Conservation (phyloP, 257 asterid genomes). For the Verbascum thapsus region DNA sequence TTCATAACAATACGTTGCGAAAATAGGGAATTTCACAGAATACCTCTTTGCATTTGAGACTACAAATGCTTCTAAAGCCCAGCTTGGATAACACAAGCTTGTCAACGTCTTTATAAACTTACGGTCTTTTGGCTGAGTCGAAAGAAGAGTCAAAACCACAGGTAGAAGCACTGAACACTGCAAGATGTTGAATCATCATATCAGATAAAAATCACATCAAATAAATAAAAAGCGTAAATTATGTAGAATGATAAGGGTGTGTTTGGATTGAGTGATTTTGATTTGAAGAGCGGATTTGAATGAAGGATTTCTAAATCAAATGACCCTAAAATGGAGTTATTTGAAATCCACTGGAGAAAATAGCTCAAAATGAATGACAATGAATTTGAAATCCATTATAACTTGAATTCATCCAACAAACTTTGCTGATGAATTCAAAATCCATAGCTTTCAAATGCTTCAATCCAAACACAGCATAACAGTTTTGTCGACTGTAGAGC, state of each 20-base stretch:
- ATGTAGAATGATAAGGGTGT: too few species aligned
- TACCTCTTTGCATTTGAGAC: conserved; percentile 82
- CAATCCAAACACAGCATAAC: too few species aligned
- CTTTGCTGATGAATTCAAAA: too few species aligned
- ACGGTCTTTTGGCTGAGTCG: conserved; percentile 68
- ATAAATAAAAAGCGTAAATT: conserved; percentile 7
- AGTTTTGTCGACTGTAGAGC: conserved; percentile 15
- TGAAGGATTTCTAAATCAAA: too few species aligned
- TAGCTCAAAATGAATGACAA: too few species aligned
- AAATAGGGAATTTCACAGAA: conserved; percentile 1
- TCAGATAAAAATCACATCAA: conserved; percentile 10
- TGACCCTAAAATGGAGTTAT: too few species aligned
- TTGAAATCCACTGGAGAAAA: too few species aligned
- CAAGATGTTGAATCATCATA: conserved; percentile 24
- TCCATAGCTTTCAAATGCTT: too few species aligned
- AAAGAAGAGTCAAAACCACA: conserved; percentile 85
- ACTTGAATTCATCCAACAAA: too few species aligned
- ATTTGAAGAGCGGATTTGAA: too few species aligned
- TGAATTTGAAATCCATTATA: too few species aligned
- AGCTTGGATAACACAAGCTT: conserved; percentile 66
- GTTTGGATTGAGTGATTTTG: too few species aligned
- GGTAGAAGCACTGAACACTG: conserved; percentile 96
- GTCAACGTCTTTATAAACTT: conserved; percentile 46
- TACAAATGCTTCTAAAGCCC: conserved; percentile 95
- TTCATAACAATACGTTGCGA: not conserved